Percentiles rank a stretch among this genome's conserved stretches.
phyloP scores from a whole-genome alignment of 192 early-diverging fungal genomes.

The Coemansia sp. region DNA sequence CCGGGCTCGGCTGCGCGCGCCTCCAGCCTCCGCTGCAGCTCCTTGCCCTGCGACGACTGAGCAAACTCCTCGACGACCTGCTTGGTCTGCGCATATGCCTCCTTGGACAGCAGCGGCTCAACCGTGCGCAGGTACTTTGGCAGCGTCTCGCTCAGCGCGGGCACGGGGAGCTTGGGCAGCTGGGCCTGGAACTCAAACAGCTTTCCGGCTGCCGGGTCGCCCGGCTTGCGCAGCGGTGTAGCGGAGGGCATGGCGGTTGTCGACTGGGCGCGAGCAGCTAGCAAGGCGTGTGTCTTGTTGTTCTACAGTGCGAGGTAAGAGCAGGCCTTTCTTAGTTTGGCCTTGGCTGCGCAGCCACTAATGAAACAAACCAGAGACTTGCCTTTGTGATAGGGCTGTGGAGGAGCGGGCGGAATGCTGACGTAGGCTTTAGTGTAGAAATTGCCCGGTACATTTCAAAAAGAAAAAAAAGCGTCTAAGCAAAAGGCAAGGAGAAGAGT shows the following conservation, averaged over 20 bases:
- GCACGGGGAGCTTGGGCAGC: conserved; percentile 89
- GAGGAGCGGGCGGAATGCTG: conserved; percentile 30
- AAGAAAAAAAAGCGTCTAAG: background rate
- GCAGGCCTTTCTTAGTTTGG: background rate
- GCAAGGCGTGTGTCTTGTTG: conserved; percentile 9
- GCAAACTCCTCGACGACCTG: conserved; percentile 74
- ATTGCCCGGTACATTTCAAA: conserved; percentile 49
- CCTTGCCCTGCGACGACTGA: conserved; percentile 76
- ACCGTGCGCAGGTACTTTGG: conserved; percentile 80
- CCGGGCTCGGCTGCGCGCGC: conserved; percentile 70
- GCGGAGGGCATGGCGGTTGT: conserved; percentile 35
- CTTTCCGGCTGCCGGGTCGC: conserved; percentile 49
- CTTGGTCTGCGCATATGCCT: conserved; percentile 69
- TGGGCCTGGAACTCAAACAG: conserved; percentile 72
- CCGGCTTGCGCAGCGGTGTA: conserved; percentile 19
- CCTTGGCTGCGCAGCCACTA: conserved; percentile 4
- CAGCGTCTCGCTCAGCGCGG: conserved; percentile 76
- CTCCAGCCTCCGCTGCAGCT: conserved; percentile 81
- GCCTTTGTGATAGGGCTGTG: conserved; percentile 33
- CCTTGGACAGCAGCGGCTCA: conserved; percentile 66
- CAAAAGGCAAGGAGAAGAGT: background rate
- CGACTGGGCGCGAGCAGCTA: conserved; percentile 15
- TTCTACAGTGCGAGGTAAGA: conserved; percentile 3
- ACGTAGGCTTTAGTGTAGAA: conserved; percentile 35
- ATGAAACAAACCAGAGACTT: background rate